A percentile compares a stretch with the other conserved stretches of the same genome.
phyloP scores from a whole-genome alignment of 1,284 basidiomycete species.

The Ganoderma boninense region DNA sequence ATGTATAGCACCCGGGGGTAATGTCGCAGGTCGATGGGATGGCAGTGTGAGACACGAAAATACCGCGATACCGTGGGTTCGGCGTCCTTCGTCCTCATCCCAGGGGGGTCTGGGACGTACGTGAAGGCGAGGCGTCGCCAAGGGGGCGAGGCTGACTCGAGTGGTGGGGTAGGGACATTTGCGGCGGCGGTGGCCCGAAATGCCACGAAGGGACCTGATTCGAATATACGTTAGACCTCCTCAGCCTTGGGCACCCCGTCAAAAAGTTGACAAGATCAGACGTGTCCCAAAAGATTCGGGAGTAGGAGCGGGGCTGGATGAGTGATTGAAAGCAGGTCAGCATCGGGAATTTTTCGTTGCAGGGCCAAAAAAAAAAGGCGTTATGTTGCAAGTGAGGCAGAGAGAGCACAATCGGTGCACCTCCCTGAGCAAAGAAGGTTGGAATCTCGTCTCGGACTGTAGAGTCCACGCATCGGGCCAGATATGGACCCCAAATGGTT shows the following conservation, averaged over 20 bases:
- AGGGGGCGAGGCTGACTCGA: not conserved
- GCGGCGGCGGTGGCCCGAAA: not conserved
- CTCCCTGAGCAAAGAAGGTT: constrained; percentile 4
- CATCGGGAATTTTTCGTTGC: constrained; percentile 1
- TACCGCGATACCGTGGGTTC: not conserved
- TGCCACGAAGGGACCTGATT: no score
- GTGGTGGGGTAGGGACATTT: not conserved
- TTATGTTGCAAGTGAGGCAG: not conserved
- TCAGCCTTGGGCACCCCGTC: constrained; percentile 2
- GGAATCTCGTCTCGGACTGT: not conserved
- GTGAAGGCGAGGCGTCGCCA: constrained; percentile 4
- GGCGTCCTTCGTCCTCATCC: no score
- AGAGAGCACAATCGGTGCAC: constrained; percentile 6
- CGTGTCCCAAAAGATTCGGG: not conserved
- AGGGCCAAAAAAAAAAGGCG: constrained; percentile 1
- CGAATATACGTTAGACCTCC: constrained; percentile 3
- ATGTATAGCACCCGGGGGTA: not conserved
- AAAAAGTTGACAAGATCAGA: constrained; percentile 8
- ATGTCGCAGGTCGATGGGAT: constrained; percentile 8
- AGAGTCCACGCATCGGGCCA: not conserved
- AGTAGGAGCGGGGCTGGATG: no score
- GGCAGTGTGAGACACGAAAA: not conserved
- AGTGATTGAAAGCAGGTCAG: not conserved
- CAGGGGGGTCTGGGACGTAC: not conserved
- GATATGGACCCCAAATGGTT: not conserved